Percentiles rank a stretch among this genome's conserved stretches.
These are phyloP conservation scores for Tylopilus cervinicoccineus DNA, from an alignment of 768 basidiomycete genomes.

Conservation along the genomic window DNA sequence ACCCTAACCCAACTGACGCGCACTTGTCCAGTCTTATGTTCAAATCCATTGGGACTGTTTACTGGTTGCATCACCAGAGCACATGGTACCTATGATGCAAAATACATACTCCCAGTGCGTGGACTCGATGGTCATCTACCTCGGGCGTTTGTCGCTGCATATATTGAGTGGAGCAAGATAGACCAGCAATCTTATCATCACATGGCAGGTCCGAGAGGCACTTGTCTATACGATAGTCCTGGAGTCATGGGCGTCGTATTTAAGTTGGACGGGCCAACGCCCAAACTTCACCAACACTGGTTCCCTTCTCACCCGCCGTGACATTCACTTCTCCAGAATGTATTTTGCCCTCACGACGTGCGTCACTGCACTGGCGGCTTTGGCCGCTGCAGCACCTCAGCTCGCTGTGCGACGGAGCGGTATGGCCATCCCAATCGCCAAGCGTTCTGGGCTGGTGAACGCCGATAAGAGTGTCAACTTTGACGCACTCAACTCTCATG, in stretches of 20 bases:
- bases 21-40: no score
- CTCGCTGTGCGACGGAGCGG: background rate
- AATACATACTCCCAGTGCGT: no score
- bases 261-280: background rate
- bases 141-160: background rate
- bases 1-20: no score
- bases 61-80: no score
- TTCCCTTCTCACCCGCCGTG: background rate
- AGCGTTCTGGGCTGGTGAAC: constrained; percentile 6
- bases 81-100: no score
- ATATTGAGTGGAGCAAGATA: background rate
- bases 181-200: background rate
- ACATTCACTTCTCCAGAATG: constrained; percentile 6
- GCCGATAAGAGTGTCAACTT: constrained; percentile 1
- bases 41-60: no score
- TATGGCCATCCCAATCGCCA: constrained; percentile 5
- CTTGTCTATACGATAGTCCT: no score
- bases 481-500: constrained; percentile 9
- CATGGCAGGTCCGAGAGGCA: background rate
- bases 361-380: constrained; percentile 1
- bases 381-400: constrained; percentile 9
- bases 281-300: background rate
- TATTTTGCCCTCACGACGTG: constrained; percentile 3
- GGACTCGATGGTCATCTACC: background rate
- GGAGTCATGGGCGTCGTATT: background rate